These are phyloP conservation scores for Terfezia boudieri DNA, from an alignment of 495 filamentous ascomycete species.

Conservation along the genomic window DNA sequence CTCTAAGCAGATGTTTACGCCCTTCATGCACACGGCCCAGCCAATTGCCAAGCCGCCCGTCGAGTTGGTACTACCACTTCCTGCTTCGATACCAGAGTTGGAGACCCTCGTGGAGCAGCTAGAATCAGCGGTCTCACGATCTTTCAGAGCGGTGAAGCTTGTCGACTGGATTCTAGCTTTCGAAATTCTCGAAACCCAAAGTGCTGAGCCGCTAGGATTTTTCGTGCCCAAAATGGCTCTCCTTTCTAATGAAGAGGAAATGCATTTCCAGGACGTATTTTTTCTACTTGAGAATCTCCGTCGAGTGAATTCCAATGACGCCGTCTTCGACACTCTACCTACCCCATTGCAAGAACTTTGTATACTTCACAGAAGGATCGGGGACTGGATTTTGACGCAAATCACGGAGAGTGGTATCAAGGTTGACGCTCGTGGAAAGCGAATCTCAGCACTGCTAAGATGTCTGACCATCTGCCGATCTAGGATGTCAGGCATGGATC, in stretches of 20 bases:
- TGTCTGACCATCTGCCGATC: slow-evolving; percentile 16
- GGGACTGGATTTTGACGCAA: slow-evolving; percentile 18
- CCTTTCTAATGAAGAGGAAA: slow-evolving; percentile 18
- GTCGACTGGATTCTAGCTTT: slow-evolving; percentile 22
- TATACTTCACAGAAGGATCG: slow-evolving; percentile 14
- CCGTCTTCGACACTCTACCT: slow-evolving; percentile 16
- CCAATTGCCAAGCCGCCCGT: slow-evolving; percentile 4
- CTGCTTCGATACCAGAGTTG: slow-evolving; percentile 9
- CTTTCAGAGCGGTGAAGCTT: slow-evolving; percentile 14
- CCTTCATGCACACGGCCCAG: slow-evolving; percentile 10
- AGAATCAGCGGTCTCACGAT: slow-evolving; percentile 10
- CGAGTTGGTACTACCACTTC: slow-evolving; percentile 7
- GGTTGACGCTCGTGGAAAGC: slow-evolving; percentile 12
- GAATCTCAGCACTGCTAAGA: slow-evolving; percentile 15
- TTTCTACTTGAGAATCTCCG: slow-evolving; percentile 16
- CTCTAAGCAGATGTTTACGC: slow-evolving; percentile 13
- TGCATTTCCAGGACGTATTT: slow-evolving; percentile 18
- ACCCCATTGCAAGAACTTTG: slow-evolving; percentile 16
- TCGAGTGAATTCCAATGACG: slow-evolving; percentile 8
- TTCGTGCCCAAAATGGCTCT: slow-evolving; percentile 18
- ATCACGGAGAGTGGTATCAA: slow-evolving; percentile 15
- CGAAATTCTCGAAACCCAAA: slow-evolving; percentile 20
- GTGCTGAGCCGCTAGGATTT: slow-evolving; percentile 18
- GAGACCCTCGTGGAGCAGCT: slow-evolving; percentile 17
- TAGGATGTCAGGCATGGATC: slow-evolving; percentile 20